Conservation (phyloP, 225 moss, liverwort and hornwort genomes). For the Bryoerythrophyllum caledonicum region DNA sequence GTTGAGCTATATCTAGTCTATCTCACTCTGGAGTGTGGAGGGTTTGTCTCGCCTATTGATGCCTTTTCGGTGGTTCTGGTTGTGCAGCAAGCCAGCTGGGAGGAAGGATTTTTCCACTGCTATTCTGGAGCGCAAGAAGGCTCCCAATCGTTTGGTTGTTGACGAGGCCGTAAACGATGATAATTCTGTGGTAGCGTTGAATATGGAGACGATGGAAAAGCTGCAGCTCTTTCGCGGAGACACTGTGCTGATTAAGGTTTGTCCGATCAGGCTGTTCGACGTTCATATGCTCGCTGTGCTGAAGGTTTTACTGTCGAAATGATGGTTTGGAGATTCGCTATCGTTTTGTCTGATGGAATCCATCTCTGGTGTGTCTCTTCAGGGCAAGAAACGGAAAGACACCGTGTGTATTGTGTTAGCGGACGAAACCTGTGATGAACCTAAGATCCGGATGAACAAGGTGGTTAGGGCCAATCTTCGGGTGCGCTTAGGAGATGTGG, state of each 20-base stretch:
- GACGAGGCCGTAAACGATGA: constrained; percentile 94
- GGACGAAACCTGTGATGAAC: constrained; percentile 85
- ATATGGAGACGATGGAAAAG: constrained; percentile 91
- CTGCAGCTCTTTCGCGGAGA: constrained; percentile 88
- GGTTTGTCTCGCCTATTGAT: neutral
- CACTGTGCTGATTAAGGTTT: constrained; percentile 81
- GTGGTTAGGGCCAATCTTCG: constrained; percentile 93
- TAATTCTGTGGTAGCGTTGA: constrained; percentile 84
- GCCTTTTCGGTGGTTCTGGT: neutral
- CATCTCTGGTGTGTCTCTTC: neutral
- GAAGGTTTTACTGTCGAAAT: neutral
- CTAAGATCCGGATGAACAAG: constrained; percentile 96
- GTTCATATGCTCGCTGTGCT: too few species aligned
- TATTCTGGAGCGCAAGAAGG: constrained; percentile 94
- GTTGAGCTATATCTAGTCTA: neutral
- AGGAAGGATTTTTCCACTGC: constrained; percentile 94
- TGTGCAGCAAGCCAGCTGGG: constrained; percentile 38
- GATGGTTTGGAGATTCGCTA: neutral
- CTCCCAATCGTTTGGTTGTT: constrained; percentile 81
- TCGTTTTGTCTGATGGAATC: neutral
- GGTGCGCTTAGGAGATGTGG: constrained; percentile 85
- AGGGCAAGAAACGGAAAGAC: constrained; percentile 97
- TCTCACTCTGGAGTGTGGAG: neutral
- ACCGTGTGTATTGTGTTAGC: constrained; percentile 90
- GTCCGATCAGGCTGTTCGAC: too few species aligned